Conservation (phyloP, 306 rosid genomes). For the Morella rubra region DNA sequence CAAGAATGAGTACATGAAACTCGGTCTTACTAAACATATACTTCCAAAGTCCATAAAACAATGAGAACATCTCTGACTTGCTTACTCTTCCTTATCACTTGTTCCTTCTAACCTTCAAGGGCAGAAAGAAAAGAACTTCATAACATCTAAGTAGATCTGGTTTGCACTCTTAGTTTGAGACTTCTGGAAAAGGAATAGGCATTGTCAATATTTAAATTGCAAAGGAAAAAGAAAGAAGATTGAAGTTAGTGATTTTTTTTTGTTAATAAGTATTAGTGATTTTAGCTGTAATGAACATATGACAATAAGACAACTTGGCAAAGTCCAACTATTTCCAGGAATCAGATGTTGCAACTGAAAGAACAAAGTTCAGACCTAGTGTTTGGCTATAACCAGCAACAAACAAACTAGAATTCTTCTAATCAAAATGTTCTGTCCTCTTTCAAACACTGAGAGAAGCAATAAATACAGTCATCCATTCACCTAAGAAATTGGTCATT, state of each 20-base stretch:
- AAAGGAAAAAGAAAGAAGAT: not conserved
- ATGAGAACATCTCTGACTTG: constrained; percentile 70
- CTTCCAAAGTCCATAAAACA: constrained; percentile 96
- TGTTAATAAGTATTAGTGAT: not conserved
- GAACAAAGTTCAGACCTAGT: not conserved
- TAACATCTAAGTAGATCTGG: constrained; percentile 32
- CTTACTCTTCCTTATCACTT: constrained; percentile 21
- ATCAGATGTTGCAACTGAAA: not conserved
- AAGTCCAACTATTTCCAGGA: not conserved
- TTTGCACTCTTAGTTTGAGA: constrained; percentile 18
- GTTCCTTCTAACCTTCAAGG: constrained; percentile 41
- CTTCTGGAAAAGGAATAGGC: constrained; percentile 25
- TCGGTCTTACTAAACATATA: constrained; percentile 82
- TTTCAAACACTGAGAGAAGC: not conserved
- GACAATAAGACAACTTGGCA: not conserved
- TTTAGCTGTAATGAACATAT: not conserved
- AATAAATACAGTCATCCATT: not conserved
- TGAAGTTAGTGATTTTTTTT: too few species aligned
- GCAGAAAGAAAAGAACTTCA: constrained; percentile 39
- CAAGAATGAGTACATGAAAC: constrained; percentile 95
- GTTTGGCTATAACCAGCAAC: not conserved
- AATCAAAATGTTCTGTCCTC: not conserved
- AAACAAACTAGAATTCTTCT: not conserved
- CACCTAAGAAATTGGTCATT: not conserved
- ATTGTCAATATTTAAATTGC: constrained; percentile 21